Base-by-base conservation (phyloP, 139 green algal species). In the Ettlia oleoabundans region DNA sequence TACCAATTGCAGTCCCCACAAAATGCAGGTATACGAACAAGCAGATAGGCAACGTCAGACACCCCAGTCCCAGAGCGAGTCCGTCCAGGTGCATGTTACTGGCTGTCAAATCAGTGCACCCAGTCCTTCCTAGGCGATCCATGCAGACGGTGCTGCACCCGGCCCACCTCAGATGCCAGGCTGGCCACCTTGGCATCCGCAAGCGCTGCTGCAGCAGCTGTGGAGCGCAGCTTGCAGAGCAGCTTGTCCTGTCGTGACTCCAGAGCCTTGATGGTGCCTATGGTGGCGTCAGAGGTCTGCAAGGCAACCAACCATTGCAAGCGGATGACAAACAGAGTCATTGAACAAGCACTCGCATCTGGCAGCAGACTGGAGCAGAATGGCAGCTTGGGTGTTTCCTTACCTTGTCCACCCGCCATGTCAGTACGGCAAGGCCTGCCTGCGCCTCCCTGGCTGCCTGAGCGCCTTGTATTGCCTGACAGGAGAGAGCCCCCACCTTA, bases 361-460 rank as follows among this genome's bases (percentile, higher is more conserved):
- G 47, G 47, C 47, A 58, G 15, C 47, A 58, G 15, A 10, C 47
- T 15, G 10, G 18, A 32, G 55, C 55, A 32, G 9, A 22, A 15
- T 32, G 55, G 18, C 55, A 5, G 18, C 55, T 65, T 58, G 47
- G 13, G 47, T n/a, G n/a, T n/a, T n/a, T n/a, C n/a, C n/a, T n/a
- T 58, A 68, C 72, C 72, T 66, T 30, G 38, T 80, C 74, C 10
- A 80, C 55, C 13, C 74, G 74, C 74, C 74, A 80, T 28, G 64
- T 61, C 38, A 80, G 74, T 24, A 38, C 74, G 18, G 3, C 40
- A 2, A 80, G 37, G 1, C n/a, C 52, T 0, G 51, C 52, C 13
- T 13, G 28, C 8, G 72, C 40, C 52, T 79, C 33, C 30, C 55
- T 38, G 0, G 72, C 72, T 51, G 41, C 33, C 52, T 10, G 18